Conservation (phyloP, 306 rosid species). For the Spatholobus suberectus region DNA sequence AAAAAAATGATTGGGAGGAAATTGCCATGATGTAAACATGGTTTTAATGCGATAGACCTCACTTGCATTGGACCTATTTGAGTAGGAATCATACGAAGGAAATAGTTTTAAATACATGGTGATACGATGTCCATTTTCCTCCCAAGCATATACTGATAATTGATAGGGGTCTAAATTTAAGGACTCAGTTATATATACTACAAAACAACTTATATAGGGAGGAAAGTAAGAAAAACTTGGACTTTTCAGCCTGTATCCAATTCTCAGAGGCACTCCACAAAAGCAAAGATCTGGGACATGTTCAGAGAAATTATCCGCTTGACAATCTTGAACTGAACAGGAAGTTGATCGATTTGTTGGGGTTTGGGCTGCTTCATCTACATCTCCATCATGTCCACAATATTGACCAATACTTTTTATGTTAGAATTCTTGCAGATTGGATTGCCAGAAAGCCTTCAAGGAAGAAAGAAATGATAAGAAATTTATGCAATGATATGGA, state of each 20-base stretch:
- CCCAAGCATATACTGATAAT: slow-evolving; percentile 59
- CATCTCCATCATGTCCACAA: slow-evolving; percentile 55
- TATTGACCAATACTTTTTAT: slow-evolving; percentile 51
- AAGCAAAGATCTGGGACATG: slow-evolving; percentile 60
- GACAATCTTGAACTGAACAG: slow-evolving; percentile 63
- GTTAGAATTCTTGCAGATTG: slow-evolving; percentile 63
- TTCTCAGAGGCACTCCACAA: slow-evolving; percentile 76
- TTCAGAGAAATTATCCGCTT: slow-evolving; percentile 70
- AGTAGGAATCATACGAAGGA: slow-evolving; percentile 46
- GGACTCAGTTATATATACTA: slow-evolving; percentile 49
- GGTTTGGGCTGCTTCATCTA: neutral
- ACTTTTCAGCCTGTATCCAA: slow-evolving; percentile 86
- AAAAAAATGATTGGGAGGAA: slow-evolving; percentile 58
- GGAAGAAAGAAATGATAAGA: slow-evolving; percentile 26
- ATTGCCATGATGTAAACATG: slow-evolving; percentile 55
- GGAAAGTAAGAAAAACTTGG: slow-evolving; percentile 88
- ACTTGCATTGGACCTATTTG: slow-evolving; percentile 47
- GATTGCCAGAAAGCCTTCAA: slow-evolving; percentile 82
- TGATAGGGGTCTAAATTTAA: slow-evolving; percentile 61
- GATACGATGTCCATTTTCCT: slow-evolving; percentile 78
- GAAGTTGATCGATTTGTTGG: slow-evolving; percentile 33
- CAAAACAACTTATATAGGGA: slow-evolving; percentile 49
- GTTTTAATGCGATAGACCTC: slow-evolving; percentile 57
- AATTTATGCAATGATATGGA: neutral
- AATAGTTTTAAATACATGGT: slow-evolving; percentile 72